Conservation (phyloP, 805 yeast genomes). For the Pichia manshurica region DNA sequence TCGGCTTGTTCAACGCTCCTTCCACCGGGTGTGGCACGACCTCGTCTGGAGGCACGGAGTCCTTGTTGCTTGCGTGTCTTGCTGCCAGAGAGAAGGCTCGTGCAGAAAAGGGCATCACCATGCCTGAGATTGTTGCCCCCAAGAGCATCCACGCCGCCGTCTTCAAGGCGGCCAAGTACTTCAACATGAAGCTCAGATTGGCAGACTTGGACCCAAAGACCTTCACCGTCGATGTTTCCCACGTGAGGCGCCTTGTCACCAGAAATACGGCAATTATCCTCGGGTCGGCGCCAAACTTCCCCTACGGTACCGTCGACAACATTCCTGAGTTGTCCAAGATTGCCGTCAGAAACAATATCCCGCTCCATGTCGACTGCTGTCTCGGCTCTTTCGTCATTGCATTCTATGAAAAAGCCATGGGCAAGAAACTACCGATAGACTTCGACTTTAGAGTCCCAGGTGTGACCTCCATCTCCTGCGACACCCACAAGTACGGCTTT, state of each 20-base stretch:
- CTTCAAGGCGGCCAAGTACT: conserved; percentile 87
- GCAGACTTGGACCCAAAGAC: conserved; percentile 63
- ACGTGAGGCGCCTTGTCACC: conserved; percentile 63
- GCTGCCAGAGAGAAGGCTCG: conserved; percentile 79
- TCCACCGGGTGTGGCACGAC: conserved; percentile 68
- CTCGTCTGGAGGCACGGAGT: conserved; percentile 95
- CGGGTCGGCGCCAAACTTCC: conserved; percentile 96
- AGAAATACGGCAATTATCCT: conserved; percentile 74
- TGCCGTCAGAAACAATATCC: conserved; percentile 64
- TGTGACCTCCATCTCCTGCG: conserved; percentile 98
- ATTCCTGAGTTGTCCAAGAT: conserved; percentile 63
- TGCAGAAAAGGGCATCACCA: conserved; percentile 48
- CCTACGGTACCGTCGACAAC: conserved; percentile 94
- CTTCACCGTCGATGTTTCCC: conserved; percentile 57
- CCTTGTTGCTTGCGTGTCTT: conserved; percentile 76
- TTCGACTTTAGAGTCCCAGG: conserved; percentile 87
- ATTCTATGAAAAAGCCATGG: conserved; percentile 48
- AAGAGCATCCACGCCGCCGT: conserved; percentile 90
- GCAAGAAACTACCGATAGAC: conserved; percentile 33
- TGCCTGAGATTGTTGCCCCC: conserved; percentile 89
- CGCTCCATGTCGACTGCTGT: conserved; percentile 94
- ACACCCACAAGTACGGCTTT: conserved; percentile 97
- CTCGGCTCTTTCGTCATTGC: conserved; percentile 89
- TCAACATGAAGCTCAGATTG: conserved; percentile 76
- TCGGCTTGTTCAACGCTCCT: conserved; percentile 78